These are phyloP conservation scores for Posidonia oceanica DNA, from an alignment of 116 monocot species.

Conservation along the genomic window DNA sequence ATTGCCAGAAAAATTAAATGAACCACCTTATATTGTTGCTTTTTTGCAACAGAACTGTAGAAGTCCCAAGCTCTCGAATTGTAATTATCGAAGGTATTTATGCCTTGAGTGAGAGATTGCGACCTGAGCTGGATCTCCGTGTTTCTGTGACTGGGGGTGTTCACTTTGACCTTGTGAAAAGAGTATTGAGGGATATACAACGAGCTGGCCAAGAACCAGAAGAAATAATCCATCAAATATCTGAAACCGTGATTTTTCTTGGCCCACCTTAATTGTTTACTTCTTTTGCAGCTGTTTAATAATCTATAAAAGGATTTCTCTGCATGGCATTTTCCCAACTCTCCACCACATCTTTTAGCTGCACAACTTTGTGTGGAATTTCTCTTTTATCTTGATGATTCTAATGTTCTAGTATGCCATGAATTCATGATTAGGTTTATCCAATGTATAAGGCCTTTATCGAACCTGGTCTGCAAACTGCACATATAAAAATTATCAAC, in stretches of 20 bases:
- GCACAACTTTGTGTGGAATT: not conserved
- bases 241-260: conserved; percentile 70
- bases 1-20: too few species aligned
- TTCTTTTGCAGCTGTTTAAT: not conserved
- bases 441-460: conserved; percentile 99
- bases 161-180: conserved; percentile 98
- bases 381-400: not conserved
- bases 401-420: not conserved
- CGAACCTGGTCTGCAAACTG: conserved; percentile 94
- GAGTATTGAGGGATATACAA: conserved; percentile 97
- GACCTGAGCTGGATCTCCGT: conserved; percentile 73
- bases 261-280: not conserved
- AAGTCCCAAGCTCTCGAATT: conserved; percentile 84
- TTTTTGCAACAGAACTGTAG: conserved; percentile 59
- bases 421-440: conserved; percentile 60
- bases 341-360: not conserved
- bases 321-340: not conserved
- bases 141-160: conserved; percentile 99
- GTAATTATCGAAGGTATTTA: conserved; percentile 97
- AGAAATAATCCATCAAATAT: conserved; percentile 99
- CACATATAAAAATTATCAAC: conserved; percentile 97
- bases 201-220: conserved; percentile 98
- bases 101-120: conserved; percentile 87
- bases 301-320: not conserved
- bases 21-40: not conserved